Percentiles rank a stretch among this genome's conserved stretches.
Evolutionary conservation across 257 asterid genomes (phyloP).

Genomic region (Gentiana straminea): DNA sequence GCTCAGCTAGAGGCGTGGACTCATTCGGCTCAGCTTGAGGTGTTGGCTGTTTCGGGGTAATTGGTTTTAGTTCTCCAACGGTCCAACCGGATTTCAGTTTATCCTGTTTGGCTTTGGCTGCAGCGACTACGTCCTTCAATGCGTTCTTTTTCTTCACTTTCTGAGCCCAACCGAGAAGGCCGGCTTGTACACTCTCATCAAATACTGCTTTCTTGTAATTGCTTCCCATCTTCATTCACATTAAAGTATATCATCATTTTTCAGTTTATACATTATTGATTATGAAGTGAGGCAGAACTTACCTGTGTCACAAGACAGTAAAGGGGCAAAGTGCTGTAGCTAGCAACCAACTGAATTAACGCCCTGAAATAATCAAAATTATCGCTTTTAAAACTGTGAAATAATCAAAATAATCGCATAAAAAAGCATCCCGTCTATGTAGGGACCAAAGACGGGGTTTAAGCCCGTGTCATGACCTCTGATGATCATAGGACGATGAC

Average conservation of each 20-base stretch:
- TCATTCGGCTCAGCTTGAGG: too few species aligned
- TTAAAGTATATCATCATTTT: too few species aligned
- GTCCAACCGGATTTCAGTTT: slow-evolving; percentile 6
- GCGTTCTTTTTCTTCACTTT: slow-evolving; percentile 54
- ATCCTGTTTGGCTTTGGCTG: slow-evolving; percentile 28
- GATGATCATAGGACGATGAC: too few species aligned
- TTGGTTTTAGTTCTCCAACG: too few species aligned
- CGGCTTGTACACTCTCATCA: slow-evolving; percentile 73
- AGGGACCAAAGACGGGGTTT: too few species aligned
- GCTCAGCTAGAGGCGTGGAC: too few species aligned
- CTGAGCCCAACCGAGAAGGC: slow-evolving; percentile 84
- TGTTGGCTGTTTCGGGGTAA: too few species aligned
- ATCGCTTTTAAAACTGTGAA: slow-evolving; percentile 3
- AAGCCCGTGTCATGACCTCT: too few species aligned
- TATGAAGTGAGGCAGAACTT: slow-evolving; percentile 7
- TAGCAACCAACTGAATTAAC: slow-evolving; percentile 78
- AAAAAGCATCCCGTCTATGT: too few species aligned
- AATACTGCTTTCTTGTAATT: slow-evolving; percentile 87
- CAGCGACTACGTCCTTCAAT: slow-evolving; percentile 32
- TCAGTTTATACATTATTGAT: too few species aligned
- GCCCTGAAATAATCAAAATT: slow-evolving; percentile 34
- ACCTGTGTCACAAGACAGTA: slow-evolving; percentile 97
- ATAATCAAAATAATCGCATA: too few species aligned
- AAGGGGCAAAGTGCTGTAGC: slow-evolving; percentile 90
- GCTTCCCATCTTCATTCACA: slow-evolving; percentile 68